Conservation (phyloP, 129 eudicot species). For the Tanacetum coccineum region DNA sequence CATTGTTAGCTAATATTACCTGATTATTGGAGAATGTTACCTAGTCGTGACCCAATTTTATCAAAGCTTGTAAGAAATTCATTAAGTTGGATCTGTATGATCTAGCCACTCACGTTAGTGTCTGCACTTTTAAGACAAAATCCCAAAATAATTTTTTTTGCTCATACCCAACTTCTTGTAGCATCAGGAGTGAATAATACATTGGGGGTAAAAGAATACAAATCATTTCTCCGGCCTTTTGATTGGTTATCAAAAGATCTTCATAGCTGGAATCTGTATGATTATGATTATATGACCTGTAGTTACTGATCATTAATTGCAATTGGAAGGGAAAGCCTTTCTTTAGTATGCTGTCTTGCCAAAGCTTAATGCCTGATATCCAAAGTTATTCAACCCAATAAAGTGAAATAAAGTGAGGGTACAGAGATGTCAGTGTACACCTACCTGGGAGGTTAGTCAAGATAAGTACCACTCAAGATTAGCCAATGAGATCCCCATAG, state of each 20-base stretch:
- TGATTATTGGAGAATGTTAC: no score
- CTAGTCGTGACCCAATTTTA: no score
- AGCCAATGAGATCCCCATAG: no score
- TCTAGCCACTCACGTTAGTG: no score
- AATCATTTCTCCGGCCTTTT: not conserved
- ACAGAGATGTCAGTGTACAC: no score
- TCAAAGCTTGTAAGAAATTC: no score
- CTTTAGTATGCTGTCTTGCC: constrained; percentile 6
- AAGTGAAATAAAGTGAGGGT: no score
- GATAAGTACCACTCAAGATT: no score
- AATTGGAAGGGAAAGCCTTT: not conserved
- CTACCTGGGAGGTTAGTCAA: no score
- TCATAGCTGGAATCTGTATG: not conserved
- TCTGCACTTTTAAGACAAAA: not conserved
- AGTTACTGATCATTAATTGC: not conserved
- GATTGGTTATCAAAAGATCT: constrained; percentile 6
- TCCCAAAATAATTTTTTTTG: not conserved
- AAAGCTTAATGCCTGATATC: not conserved
- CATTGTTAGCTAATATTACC: no score
- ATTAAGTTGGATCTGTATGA: no score
- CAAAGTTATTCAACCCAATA: no score
- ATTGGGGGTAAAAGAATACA: not conserved
- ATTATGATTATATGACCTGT: not conserved
- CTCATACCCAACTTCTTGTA: not conserved
- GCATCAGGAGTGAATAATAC: not conserved